Conservation (phyloP, 148 eudicot species). For the Diospyros kaki region DNA sequence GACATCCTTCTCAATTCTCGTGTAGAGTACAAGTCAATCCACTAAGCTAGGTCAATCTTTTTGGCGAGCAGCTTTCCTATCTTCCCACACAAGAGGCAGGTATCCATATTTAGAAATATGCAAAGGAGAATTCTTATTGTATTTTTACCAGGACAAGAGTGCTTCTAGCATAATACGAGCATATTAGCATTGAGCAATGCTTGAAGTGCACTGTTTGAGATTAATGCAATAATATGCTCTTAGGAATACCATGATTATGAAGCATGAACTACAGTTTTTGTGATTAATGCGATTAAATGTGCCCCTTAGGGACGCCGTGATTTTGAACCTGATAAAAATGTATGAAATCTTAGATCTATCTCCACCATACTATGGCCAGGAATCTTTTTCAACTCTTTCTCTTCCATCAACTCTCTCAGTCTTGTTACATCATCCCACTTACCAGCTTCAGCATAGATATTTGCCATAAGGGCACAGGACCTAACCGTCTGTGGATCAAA, state of each 20-base stretch:
- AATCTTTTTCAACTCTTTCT: conserved; percentile 17
- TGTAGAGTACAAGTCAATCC: too few species aligned
- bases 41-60: too few species aligned
- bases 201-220: not conserved
- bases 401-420: conserved; percentile 15
- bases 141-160: not conserved
- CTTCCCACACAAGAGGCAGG: too few species aligned
- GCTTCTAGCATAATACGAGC: not conserved
- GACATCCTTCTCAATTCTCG: too few species aligned
- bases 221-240: not conserved
- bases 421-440: conserved; percentile 30
- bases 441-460: conserved; percentile 31
- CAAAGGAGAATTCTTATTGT: too few species aligned
- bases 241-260: too few species aligned
- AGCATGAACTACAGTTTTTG: too few species aligned
- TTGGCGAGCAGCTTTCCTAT: too few species aligned
- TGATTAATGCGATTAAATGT: not conserved
- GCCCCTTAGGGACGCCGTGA: not conserved
- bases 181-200: not conserved
- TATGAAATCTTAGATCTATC: conserved; percentile 17
- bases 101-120: too few species aligned
- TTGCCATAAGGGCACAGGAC: conserved; percentile 15
- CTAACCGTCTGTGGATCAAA: conserved; percentile 22
- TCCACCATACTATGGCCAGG: conserved; percentile 22
- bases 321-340: conserved; percentile 6